phyloP scores from a whole-genome alignment of 192 early-diverging fungal genomes.

The Backusella liffmaniae region DNA sequence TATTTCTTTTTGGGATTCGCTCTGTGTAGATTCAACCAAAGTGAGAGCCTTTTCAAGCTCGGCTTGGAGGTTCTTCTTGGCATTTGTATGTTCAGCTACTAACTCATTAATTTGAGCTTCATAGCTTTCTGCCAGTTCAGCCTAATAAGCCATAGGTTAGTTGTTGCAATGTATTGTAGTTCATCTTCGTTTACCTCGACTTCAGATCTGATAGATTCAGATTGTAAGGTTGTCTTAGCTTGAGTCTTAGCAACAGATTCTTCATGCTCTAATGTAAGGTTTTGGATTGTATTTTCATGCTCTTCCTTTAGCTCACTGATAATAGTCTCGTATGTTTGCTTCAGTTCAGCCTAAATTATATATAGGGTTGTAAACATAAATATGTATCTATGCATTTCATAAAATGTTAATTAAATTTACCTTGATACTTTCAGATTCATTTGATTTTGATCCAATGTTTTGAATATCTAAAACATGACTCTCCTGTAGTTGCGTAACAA shows the following conservation, averaged over 20 bases:
- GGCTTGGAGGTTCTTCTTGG: neutral
- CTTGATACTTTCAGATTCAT: neutral
- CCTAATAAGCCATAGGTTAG: neutral
- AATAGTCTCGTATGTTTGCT: neutral
- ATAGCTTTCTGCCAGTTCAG: slow-evolving; percentile 9
- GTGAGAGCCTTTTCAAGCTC: neutral
- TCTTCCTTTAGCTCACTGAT: slow-evolving; percentile 3
- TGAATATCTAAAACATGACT: neutral
- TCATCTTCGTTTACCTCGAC: slow-evolving; percentile 4
- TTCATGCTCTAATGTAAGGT: neutral
- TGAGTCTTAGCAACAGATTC: neutral
- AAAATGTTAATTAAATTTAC: neutral
- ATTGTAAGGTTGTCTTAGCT: neutral
- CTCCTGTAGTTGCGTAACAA: neutral
- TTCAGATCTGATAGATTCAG: slow-evolving; percentile 13
- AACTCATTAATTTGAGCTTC: slow-evolving; percentile 19
- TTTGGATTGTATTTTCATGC: slow-evolving; percentile 9
- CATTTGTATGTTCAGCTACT: slow-evolving; percentile 1
- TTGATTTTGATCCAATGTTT: neutral
- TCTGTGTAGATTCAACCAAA: neutral
- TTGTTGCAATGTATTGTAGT: neutral
- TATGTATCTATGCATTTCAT: neutral
- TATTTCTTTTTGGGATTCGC: neutral
- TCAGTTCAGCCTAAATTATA: slow-evolving; percentile 1
- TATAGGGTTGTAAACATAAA: neutral